Evolutionary conservation across 345 rosid species (phyloP), one percentile per base, ranked within the genome.

Genomic region (Citrus medica): DNA sequence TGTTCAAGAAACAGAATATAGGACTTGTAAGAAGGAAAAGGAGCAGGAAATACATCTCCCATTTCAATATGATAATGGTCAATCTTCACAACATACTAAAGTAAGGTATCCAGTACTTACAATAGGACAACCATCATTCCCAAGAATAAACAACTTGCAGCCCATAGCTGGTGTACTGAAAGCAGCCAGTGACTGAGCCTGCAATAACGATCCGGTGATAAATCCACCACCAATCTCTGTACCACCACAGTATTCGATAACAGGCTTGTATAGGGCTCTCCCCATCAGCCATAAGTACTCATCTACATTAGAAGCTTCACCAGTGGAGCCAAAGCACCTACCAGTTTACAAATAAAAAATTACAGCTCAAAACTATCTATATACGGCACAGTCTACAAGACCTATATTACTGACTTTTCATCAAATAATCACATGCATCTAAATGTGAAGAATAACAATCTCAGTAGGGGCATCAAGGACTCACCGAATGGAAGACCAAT

Each of bases 221-320:
- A 96, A 96, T 79, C 82, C 89, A 13, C 99, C 99, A 60, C 97
- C 97, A 77, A 96, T 94, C 87, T 96, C 99, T 53, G 99, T 94
- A 56, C 98, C 99, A 10, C 99, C 98, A 82, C 99, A 96, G 79
- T 94, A 94, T 85, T 96, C 99, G 4, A 96, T 91, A 79, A 96
- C 82, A 38, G 99, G 99, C 65, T 90, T 94, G 92, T 91, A 96
- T 72, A 61, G 78, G 77, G 97, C 98, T 85, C 97, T 91, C 24
- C 98, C 95, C 99, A 91, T 96, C 82, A 96, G 79, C 98, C 99
- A 96, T 73, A 96, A 87, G 84, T 90, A 91, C 82, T 96, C 99
- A 35, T 96, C 98, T 16, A 89, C 91, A 74, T 87, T 93, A 38
- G 99, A 96, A 74, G 99, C 99, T 90, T 96, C 99, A 73, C 99